phyloP scores from a whole-genome alignment of 2,329 filamentous ascomycete genomes.

The Cladosporium velox region DNA sequence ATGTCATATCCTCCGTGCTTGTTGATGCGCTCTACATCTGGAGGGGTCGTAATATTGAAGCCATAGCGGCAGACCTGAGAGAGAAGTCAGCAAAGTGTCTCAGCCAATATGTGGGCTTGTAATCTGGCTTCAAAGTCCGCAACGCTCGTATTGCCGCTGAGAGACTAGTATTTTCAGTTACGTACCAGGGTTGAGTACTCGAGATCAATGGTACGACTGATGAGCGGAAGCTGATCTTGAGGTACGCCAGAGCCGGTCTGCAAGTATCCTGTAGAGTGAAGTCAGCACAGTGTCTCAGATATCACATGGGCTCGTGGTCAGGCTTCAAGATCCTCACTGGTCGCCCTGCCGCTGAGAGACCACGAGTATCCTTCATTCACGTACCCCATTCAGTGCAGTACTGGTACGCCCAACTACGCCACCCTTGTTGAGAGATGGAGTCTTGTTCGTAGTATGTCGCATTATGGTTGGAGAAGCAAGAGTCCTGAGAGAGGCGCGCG shows the following conservation, averaged over 20 bases:
- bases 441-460: constrained; percentile 48
- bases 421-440: constrained; percentile 44
- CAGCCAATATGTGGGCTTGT: too few relatives aligned
- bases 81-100: too few relatives aligned
- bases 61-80: constrained; percentile 59
- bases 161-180: too few relatives aligned
- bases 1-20: constrained; percentile 72
- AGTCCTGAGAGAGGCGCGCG: constrained; percentile 48
- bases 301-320: too few relatives aligned
- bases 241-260: constrained; percentile 73
- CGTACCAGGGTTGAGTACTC: constrained; percentile 57
- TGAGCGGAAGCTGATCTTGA: constrained; percentile 62
- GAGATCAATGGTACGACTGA: constrained; percentile 70
- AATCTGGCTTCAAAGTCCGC: too few relatives aligned
- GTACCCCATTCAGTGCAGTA: constrained; percentile 52
- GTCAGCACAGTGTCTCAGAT: too few relatives aligned
- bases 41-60: constrained; percentile 68
- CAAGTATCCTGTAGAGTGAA: constrained; percentile 56
- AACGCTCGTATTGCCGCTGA: too few relatives aligned
- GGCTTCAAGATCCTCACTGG: too few relatives aligned
- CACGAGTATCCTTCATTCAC: too few relatives aligned
- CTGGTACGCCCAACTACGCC: constrained; percentile 60
- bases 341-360: too few relatives aligned
- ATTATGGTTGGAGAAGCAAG: constrained; percentile 56
- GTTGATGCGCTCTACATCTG: constrained; percentile 70